Base-by-base conservation (phyloP, 108 stramenopile genomes). In the Pseudonitzschia delicatissima region DNA sequence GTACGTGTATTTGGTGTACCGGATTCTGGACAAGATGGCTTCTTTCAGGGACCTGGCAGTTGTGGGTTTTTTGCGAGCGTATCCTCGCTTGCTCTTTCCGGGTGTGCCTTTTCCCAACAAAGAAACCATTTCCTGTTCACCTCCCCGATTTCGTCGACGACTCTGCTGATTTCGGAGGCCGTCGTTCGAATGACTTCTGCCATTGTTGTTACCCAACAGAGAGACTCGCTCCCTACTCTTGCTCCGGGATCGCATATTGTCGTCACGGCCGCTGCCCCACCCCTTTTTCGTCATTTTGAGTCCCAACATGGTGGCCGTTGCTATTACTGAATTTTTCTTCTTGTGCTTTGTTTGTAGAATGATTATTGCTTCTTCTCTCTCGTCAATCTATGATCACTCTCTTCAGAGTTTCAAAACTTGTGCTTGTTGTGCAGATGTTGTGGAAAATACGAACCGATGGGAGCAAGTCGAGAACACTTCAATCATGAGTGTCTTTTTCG, bases 101-200 rank as follows among this genome's bases (percentile, higher is more conserved):
- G 26, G 42, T 27, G 44, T 21, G 13, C 20, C 37, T 4, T 21
- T 39, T 2, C 18, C 50, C 32, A 66, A 13, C 2, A 66, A 35
- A 8, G 65, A 66, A 9, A 66, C 51, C 21, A 28, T 28, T 47
- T 66, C 65, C n/a, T 53, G 13, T 6, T 26, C 33, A 27, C 27
- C 26, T n/a, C n/a, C n/a, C n/a, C n/a, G n/a, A n/a, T n/a, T n/a
- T n/a, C n/a, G n/a, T n/a, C n/a, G n/a, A n/a, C n/a, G n/a, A n/a
- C n/a, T n/a, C n/a, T n/a, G n/a, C n/a, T n/a, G n/a, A n/a, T n/a
- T n/a, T n/a, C n/a, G n/a, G n/a, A n/a, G n/a, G 33, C 31, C 53
- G 33, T 57, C 55, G 2, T 57, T 5, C 7, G 59, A 37, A 42
- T 61, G 59, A 23, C 36, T 37, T 21, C 11, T 61, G n/a, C 32